Evolutionary conservation across 1,284 basidiomycete genomes (phyloP).

Genomic region (Trametes polyzona): DNA sequence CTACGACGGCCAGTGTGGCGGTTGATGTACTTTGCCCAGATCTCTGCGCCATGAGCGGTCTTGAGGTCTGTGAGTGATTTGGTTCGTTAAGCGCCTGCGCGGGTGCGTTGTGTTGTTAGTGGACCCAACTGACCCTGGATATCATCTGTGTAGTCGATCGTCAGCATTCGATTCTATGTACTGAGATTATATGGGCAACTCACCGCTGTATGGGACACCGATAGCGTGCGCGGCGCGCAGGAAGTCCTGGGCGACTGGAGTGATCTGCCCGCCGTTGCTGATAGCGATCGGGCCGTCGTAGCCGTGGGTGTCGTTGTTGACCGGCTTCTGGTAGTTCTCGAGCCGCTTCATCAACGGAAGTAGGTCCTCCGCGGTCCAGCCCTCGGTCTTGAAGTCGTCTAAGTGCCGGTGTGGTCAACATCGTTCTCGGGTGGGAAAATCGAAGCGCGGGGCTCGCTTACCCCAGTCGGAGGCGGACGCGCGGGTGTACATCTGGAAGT

Average conservation of each 20-base stretch:
- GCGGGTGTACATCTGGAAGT: slow-evolving; percentile 78
- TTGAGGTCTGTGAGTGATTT: slow-evolving; percentile 47
- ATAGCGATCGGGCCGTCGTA: slow-evolving; percentile 75
- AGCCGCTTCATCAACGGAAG: slow-evolving; percentile 75
- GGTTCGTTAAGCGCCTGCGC: not conserved
- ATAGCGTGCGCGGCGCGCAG: slow-evolving; percentile 63
- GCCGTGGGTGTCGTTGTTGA: slow-evolving; percentile 60
- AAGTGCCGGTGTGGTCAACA: not conserved
- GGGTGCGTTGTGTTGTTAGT: no score
- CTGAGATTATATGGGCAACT: slow-evolving; percentile 22
- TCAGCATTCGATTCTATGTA: not conserved
- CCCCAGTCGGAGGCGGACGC: slow-evolving; percentile 76
- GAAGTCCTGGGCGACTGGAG: slow-evolving; percentile 70
- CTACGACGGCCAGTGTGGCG: slow-evolving; percentile 71
- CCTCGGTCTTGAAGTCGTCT: slow-evolving; percentile 77
- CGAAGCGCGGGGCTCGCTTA: slow-evolving; percentile 40
- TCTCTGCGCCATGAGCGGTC: slow-evolving; percentile 68
- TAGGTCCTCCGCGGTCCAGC: slow-evolving; percentile 70
- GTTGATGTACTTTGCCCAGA: slow-evolving; percentile 81
- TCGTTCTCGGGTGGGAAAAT: not conserved
- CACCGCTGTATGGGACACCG: slow-evolving; percentile 70
- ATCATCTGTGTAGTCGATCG: slow-evolving; percentile 50
- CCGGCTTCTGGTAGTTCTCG: slow-evolving; percentile 77
- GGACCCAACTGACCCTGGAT: slow-evolving; percentile 49
- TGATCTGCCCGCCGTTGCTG: slow-evolving; percentile 66